Evolutionary conservation across 805 yeast genomes (phyloP), one percentile per base, ranked within the genome.

Genomic region (Zygoascus ofunaensis): DNA sequence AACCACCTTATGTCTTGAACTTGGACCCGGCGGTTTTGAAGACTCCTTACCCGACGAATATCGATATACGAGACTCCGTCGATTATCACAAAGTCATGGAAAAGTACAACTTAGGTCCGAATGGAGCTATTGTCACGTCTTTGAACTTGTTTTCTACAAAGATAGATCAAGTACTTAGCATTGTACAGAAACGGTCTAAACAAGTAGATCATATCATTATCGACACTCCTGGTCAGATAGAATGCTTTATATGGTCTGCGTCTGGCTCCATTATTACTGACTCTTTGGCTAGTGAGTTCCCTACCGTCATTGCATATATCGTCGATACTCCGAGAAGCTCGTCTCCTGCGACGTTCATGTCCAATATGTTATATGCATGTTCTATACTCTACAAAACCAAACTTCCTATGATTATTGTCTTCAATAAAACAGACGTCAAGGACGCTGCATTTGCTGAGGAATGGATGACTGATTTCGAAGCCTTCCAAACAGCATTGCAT

Each of bases 211-310:
- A 87, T 61, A 84, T 89, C 51, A 80, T 92, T 32, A 77, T 90
- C 41, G 99, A 92, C 65, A 92, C 99, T 1, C 99, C 99, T 0
- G 99, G 99, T 10, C 99, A 92, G 65, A 92, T 92, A 50, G 99
- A 92, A 64, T 89, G 97, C 67, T 92, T 92, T 62, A 87, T 92
- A 36, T 92, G 99, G 98, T 81, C 94, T 38, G 98, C 98, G 0
- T 84, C 95, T 19, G 99, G 99, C 10, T 76, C 96, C 19, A 92
- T 92, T 50, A 83, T 92, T 47, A 90, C 97, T 0, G 98, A 92
- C 60, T 87, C 97, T 0, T 85, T 92, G 66, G 98, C 97, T 1
- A 82, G 95, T 0, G 79, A 94, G 3, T 86, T 87, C 61, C 99
- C 99, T 15, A 92, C 98, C 0, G 86, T 92, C 22, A 77, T 92